Evolutionary conservation across 2,329 filamentous ascomycete species (phyloP).

Genomic region (Paraconiothyrium brasiliense): DNA sequence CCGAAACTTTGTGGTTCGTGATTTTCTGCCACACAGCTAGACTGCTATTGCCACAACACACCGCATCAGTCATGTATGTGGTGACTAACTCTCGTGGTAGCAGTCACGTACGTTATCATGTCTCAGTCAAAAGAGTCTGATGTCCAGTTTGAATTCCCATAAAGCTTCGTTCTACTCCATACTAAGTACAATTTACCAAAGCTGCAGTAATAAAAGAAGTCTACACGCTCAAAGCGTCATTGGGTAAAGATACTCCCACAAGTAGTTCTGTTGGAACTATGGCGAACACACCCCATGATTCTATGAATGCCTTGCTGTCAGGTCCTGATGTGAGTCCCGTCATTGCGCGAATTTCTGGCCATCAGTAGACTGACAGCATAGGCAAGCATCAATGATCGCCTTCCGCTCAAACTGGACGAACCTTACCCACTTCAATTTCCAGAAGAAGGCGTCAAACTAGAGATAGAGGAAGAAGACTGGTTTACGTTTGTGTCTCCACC

Average conservation of each 20-base stretch:
- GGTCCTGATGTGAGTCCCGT: not conserved
- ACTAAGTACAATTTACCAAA: no score
- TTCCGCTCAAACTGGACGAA: not conserved
- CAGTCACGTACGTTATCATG: no score
- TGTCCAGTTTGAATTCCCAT: no score
- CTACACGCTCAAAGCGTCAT: no score
- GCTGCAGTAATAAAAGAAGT: not conserved
- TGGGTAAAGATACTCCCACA: not conserved
- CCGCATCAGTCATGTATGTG: no score
- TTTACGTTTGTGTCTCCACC: not conserved
- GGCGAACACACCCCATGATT: not conserved
- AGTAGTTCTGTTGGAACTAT: not conserved
- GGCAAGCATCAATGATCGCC: not conserved
- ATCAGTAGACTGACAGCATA: not conserved
- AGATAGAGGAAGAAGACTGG: not conserved
- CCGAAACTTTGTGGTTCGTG: no score
- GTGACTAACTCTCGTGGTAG: no score
- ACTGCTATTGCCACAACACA: no score
- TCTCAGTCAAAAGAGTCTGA: no score
- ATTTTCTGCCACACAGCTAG: no score
- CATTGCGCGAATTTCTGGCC: not conserved
- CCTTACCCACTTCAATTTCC: not conserved
- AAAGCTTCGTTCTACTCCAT: no score
- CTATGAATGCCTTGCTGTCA: not conserved
- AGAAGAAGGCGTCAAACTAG: not conserved